phyloP scores from a whole-genome alignment of 169 alveolate species.

The Perkinsus chesapeaki region DNA sequence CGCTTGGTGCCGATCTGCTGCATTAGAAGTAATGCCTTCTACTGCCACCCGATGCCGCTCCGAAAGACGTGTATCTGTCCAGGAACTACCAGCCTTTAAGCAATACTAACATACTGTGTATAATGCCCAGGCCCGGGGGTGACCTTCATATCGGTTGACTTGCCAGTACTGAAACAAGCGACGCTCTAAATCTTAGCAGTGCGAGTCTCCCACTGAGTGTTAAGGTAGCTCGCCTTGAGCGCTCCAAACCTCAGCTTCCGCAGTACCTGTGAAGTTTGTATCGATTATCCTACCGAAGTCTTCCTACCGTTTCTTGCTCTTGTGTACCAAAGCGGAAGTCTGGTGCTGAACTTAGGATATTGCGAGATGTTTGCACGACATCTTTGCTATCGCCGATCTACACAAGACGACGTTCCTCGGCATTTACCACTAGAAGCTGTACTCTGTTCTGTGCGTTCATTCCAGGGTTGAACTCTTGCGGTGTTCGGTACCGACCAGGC shows the following conservation, averaged over 20 bases:
- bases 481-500: background rate
- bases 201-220: background rate
- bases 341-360: background rate
- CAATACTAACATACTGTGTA: background rate
- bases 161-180: background rate
- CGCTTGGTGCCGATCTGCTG: too few relatives aligned
- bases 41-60: background rate
- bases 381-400: background rate
- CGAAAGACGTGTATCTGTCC: background rate
- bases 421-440: background rate
- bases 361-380: background rate
- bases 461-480: background rate
- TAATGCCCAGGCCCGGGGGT: background rate
- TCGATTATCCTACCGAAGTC: background rate
- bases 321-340: background rate
- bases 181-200: background rate
- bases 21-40: background rate
- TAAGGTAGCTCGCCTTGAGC: background rate
- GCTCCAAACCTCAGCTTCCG: background rate
- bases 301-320: background rate
- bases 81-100: background rate
- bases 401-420: background rate
- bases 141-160: background rate
- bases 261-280: background rate
- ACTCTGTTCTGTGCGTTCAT: background rate